These are phyloP conservation scores for Buxus sempervirens DNA, from an alignment of 164 flowering plant species.

Conservation along the genomic window DNA sequence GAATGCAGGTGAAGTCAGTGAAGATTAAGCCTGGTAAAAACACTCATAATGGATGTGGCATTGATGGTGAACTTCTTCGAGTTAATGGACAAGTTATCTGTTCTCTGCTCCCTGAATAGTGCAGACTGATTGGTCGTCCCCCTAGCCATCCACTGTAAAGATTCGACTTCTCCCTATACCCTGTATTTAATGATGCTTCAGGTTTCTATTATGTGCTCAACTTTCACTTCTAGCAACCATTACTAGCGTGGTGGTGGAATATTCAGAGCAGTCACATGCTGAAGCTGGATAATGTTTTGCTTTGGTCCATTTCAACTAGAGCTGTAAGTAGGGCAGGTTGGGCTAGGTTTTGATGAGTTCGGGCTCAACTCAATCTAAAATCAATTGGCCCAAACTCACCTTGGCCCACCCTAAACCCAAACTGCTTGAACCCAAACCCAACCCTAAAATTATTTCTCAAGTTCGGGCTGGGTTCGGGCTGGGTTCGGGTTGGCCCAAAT, in stretches of 20 bases:
- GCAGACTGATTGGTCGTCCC: constrained; percentile 88
- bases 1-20: constrained; percentile 84
- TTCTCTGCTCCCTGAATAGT: constrained; percentile 90
- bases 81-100: constrained; percentile 75
- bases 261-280: constrained; percentile 22
- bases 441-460: no score
- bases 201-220: constrained; percentile 15
- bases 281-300: constrained; percentile 7
- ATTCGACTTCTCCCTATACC: neutral
- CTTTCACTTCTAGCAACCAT: constrained; percentile 25
- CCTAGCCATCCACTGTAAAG: constrained; percentile 31
- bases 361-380: no score
- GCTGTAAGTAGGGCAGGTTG: no score
- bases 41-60: constrained; percentile 77
- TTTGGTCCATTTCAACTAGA: neutral
- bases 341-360: no score
- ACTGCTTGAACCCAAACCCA: no score
- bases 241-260: constrained; percentile 26
- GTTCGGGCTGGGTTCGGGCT: no score
- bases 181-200: neutral
- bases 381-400: no score
- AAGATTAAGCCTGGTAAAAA: constrained; percentile 75
- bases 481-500: no score
- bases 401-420: no score
- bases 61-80: constrained; percentile 85